phyloP scores from a whole-genome alignment of 1,139 yeast genomes.

The Hemisphaericaspora lyxosophila region DNA sequence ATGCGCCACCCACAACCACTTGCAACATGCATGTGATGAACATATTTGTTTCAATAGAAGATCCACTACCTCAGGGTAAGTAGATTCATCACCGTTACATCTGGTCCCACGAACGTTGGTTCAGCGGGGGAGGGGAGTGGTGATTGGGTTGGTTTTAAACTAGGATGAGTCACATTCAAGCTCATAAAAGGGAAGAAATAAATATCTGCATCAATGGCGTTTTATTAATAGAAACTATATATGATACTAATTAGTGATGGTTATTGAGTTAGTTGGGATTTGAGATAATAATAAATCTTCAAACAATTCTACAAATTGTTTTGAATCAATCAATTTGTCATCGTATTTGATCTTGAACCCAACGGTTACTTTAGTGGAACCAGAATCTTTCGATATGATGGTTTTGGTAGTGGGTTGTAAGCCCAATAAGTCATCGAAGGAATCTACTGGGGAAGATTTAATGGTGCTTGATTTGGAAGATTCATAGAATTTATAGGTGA shows the following conservation, averaged over 20 bases:
- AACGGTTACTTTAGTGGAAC: slow-evolving; percentile 33
- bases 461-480: slow-evolving; percentile 11
- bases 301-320: slow-evolving; percentile 35
- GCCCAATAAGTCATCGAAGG: slow-evolving; percentile 51
- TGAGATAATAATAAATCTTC: slow-evolving; percentile 33
- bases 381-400: background rate
- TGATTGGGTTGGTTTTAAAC: too few relatives aligned
- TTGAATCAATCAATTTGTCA: slow-evolving; percentile 35
- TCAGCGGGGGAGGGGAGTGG: too few relatives aligned
- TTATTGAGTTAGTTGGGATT: slow-evolving; percentile 26
- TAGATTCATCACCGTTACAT: too few relatives aligned
- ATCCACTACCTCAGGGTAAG: too few relatives aligned
- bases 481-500: slow-evolving; percentile 26
- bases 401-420: slow-evolving; percentile 11
- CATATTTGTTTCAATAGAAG: too few relatives aligned
- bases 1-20: too few relatives aligned
- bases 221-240: too few relatives aligned
- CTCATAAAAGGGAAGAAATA: too few relatives aligned
- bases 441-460: slow-evolving; percentile 17
- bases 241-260: slow-evolving; percentile 12
- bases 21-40: too few relatives aligned
- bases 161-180: too few relatives aligned
- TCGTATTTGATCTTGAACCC: slow-evolving; percentile 46
- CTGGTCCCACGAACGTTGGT: too few relatives aligned
- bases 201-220: background rate